These are phyloP conservation scores for Aspergillus chevalieri DNA, from an alignment of 2,329 filamentous ascomycete species.

Conservation along the genomic window DNA sequence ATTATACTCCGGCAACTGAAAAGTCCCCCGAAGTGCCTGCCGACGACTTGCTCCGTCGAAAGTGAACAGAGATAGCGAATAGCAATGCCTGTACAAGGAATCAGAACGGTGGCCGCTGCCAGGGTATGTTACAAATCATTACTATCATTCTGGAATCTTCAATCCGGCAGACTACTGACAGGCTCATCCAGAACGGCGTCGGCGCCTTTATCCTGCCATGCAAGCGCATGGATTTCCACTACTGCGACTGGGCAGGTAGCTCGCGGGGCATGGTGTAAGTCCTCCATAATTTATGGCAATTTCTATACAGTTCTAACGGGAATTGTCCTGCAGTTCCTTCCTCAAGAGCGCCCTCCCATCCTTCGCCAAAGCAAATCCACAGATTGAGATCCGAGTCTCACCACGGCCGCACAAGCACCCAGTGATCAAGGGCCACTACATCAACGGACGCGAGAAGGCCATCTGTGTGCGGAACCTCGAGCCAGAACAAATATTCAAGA, in stretches of 20 bases:
- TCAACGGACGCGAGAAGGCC: slow-evolving; percentile 80
- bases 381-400: slow-evolving; percentile 86
- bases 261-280: slow-evolving; percentile 89
- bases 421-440: slow-evolving; percentile 80
- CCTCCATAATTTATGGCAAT: background rate
- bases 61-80: slow-evolving; percentile 7
- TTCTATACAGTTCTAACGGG: slow-evolving; percentile 4
- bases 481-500: slow-evolving; percentile 71
- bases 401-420: slow-evolving; percentile 87
- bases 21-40: slow-evolving; percentile 16
- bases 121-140: slow-evolving; percentile 42
- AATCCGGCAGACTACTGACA: slow-evolving; percentile 3
- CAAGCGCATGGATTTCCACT: slow-evolving; percentile 91
- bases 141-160: background rate
- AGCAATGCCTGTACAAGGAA: slow-evolving; percentile 41
- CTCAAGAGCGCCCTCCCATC: slow-evolving; percentile 67
- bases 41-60: background rate
- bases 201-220: slow-evolving; percentile 96
- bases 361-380: slow-evolving; percentile 76
- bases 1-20: slow-evolving; percentile 17
- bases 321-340: slow-evolving; percentile 57
- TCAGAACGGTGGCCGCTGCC: slow-evolving; percentile 50
- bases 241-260: slow-evolving; percentile 93
- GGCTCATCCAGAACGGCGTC: slow-evolving; percentile 70
- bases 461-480: slow-evolving; percentile 86